Conservation (phyloP, 345 rosid species). For the Hibiscus mutabilis region DNA sequence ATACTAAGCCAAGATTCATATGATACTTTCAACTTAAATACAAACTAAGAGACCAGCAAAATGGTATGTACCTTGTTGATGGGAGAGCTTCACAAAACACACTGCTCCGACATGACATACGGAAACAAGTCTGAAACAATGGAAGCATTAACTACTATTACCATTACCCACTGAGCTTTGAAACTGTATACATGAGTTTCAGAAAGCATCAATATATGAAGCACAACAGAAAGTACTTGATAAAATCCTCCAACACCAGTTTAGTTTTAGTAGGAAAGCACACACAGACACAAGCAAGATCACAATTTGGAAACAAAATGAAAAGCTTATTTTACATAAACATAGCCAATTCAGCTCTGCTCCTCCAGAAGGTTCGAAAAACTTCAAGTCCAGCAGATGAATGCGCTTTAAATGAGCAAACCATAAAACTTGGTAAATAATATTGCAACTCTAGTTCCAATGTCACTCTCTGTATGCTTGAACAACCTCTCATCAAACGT, state of each 20-base stretch:
- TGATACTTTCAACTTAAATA: no score
- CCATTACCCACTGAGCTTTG: no score
- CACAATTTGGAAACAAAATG: not conserved
- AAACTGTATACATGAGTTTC: no score
- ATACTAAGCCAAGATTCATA: no score
- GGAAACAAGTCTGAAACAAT: no score
- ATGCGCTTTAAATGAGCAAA: not conserved
- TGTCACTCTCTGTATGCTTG: not conserved
- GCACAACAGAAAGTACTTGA: not conserved
- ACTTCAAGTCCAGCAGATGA: not conserved
- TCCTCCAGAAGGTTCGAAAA: not conserved
- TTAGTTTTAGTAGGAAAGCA: not conserved
- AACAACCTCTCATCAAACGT: not conserved
- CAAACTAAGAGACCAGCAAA: no score
- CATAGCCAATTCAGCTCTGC: not conserved
- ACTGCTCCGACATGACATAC: no score
- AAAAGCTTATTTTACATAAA: not conserved
- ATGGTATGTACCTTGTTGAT: no score
- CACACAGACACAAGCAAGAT: not conserved
- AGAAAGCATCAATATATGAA: not conserved
- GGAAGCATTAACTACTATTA: no score
- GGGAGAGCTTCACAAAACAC: no score
- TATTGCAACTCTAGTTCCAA: not conserved
- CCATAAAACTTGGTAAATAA: not conserved
- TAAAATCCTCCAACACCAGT: not conserved